Evolutionary conservation across 108 stramenopile genomes (phyloP), one percentile per base, ranked within the genome.

Genomic region (Fragilaria crotonensis): DNA sequence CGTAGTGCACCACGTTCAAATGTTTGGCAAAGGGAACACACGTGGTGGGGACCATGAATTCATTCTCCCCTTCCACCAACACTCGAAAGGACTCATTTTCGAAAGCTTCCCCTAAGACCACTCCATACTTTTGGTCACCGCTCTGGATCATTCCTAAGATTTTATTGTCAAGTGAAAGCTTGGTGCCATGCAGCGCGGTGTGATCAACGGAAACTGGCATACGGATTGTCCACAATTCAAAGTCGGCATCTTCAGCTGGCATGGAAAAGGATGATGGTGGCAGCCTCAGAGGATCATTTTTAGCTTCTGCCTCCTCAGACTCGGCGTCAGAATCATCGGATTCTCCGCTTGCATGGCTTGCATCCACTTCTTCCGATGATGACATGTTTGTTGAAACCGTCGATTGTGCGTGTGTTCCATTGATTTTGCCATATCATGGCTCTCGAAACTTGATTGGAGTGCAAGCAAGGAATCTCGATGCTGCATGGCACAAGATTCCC

Each of bases 211-310:
- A 52, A 9, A 57, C 59, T 22, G 89, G 89, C 5, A 84, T 57
- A 31, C 85, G 80, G 36, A 90, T 62, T 1, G 77, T 70, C 81
- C 83, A 90, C 49, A 87, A 45, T 66, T 90, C 85, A n/a, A 66
- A 45, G 48, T 73, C 45, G 7, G 58, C 28, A 27, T 64, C 52
- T 49, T 79, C 57, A 18, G 30, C 54, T 4, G 54, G 54, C 21
- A 56, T 18, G 3, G 20, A 56, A 33, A 31, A 56, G n/a, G 18
- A 22, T n/a, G 54, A 27, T 19, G 54, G 54, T 18, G 28, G 25
- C 1, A 56, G 30, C 7, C 17, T 19, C 22, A 52, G 51, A 26
- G 51, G 51, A 52, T 52, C 51, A 18, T 25, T 21, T 52, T 21
- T 52, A 4, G 18, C 51, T 25, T 2, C 51, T 3, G 18, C 4